These are phyloP conservation scores for Emericellopsis terricola DNA, from an alignment of 495 filamentous ascomycete genomes.

Conservation along the genomic window DNA sequence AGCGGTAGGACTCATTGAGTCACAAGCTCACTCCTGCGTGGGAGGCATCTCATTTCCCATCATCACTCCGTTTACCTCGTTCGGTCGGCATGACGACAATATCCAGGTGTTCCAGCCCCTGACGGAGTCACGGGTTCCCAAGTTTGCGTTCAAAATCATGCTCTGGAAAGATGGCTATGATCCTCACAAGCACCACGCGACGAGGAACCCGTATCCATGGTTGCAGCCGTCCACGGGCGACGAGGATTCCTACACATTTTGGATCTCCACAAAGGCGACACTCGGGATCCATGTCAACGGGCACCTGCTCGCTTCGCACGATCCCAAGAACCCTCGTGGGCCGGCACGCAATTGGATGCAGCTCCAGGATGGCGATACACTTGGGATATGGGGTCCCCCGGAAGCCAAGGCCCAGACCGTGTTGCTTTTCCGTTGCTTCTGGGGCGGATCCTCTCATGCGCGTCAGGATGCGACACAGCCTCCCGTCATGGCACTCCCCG, in stretches of 20 bases:
- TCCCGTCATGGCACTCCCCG: conserved; percentile 4
- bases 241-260: conserved; percentile 41
- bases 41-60: conserved; percentile 39
- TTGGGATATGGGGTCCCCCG: conserved; percentile 34
- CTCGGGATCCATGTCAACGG: conserved; percentile 59
- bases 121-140: conserved; percentile 53
- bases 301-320: conserved; percentile 30
- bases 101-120: conserved; percentile 39
- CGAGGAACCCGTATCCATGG: conserved; percentile 21
- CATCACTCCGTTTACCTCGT: conserved; percentile 46
- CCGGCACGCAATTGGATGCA: conserved; percentile 42
- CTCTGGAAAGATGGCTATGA: conserved; percentile 52
- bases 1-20: conserved; percentile 17
- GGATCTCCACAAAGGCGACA: conserved; percentile 55
- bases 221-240: conserved; percentile 9
- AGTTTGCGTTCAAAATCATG: conserved; percentile 59
- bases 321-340: conserved; percentile 19
- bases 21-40: conserved; percentile 26
- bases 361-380: conserved; percentile 53
- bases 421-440: conserved; percentile 25
- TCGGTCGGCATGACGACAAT: conserved; percentile 48
- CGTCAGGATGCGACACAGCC: conserved; percentile 8
- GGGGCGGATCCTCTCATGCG: conserved; percentile 22
- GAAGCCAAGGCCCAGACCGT: conserved; percentile 9
- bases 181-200: conserved; percentile 22